phyloP scores from a whole-genome alignment of 31 red algal species.

The Odonthalia washingtoniensis region DNA sequence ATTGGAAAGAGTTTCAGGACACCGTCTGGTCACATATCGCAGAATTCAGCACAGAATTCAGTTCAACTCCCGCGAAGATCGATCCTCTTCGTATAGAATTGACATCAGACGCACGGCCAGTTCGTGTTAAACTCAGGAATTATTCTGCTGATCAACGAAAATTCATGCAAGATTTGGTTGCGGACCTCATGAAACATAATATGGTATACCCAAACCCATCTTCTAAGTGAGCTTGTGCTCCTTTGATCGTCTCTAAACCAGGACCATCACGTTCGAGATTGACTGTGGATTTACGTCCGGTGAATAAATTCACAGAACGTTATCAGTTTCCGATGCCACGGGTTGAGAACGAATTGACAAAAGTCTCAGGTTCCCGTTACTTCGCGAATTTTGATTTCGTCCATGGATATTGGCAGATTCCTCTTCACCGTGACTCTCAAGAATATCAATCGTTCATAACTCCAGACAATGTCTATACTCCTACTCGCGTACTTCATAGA shows the following conservation, averaged over 20 bases:
- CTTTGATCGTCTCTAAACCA: not conserved
- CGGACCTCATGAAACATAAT: not conserved
- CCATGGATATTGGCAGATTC: no score
- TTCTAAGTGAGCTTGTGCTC: not conserved
- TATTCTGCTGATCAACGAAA: slow-evolving; percentile 1
- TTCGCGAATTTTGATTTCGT: not conserved
- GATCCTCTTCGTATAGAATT: not conserved
- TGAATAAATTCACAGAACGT: no score
- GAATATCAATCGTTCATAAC: no score
- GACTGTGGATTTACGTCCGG: not conserved
- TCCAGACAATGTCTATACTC: no score
- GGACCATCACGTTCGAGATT: not conserved
- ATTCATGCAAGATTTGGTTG: not conserved
- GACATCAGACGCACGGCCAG: not conserved
- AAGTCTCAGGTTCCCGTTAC: not conserved
- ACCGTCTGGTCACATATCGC: not conserved
- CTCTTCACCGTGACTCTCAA: no score
- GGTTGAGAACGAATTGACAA: not conserved
- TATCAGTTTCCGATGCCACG: not conserved
- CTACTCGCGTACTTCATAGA: not conserved
- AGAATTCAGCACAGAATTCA: not conserved
- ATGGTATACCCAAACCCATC: not conserved
- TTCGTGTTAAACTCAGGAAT: no score
- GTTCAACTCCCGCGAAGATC: not conserved
- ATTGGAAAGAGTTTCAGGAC: not conserved